Base-by-base conservation (phyloP, 1,284 basidiomycete species). In the Fistulinella cinereoalba region DNA sequence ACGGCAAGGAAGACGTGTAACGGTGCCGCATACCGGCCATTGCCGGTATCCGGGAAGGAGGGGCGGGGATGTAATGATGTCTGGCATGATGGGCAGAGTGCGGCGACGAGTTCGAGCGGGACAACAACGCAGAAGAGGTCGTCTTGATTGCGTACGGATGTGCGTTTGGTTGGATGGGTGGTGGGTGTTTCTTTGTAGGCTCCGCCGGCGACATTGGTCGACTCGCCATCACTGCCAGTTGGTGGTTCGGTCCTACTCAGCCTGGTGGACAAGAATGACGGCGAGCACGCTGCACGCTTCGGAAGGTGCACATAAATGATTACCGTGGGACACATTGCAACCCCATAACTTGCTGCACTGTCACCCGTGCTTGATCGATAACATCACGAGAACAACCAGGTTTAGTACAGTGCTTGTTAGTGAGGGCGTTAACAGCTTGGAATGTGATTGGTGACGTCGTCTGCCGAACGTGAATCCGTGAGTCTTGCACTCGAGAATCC, bases 121-220 rank as follows among this genome's bases (percentile, higher is more conserved):
- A 69, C 32, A 72, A 47, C 22, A 70, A 31, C 6, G 56, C 71
- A 12, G 69, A 66, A 6, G 70, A 69, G 0, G 71, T 71, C 6
- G 68, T 71, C 50, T 66, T 70, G 37, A 70, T 57, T 13, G 66
- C 60, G 45, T 71, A 72, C 4, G 68, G 68, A 48, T 72, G 70
- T 6, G 65, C 55, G 22, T 69, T 67, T 9, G 58, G 56, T 28
- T 44, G 53, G 23, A 67, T 33, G 31, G 40, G 29, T n/a, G 37
- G 46, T 23, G 59, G 46, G 13, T 50, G 45, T 39, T 48, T 58
- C 52, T 49, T 60, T 33, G 43, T 44, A 1, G 50, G 31, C 41
- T 60, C 50, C 8, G 22, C 41, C 24, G 60, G 58, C 15, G 51
- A 56, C 18, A 41, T 38, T n/a, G 50, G 55, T 42, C 44, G 41